phyloP scores from a whole-genome alignment of 1,284 basidiomycete genomes.

The Leccinum griseonigrum region DNA sequence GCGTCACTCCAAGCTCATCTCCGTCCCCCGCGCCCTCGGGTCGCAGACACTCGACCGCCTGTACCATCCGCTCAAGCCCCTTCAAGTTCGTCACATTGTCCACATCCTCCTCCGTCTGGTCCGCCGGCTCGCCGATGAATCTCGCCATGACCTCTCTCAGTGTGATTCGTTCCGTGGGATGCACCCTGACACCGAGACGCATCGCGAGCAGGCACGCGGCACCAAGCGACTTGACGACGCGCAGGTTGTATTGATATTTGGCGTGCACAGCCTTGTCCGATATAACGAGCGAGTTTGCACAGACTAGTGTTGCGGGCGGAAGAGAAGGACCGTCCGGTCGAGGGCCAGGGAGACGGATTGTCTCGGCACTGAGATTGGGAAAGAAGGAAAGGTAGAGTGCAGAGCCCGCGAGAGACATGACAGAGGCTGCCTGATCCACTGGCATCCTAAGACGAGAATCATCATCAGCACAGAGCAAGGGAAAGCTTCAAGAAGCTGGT shows the following conservation, averaged over 20 bases:
- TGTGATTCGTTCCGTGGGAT: conserved; percentile 47
- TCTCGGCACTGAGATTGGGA: conserved; percentile 63
- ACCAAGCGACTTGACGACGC: conserved; percentile 83
- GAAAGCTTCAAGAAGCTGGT: no score
- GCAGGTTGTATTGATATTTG: conserved; percentile 80
- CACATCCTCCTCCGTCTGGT: conserved; percentile 40
- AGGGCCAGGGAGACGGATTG: conserved; percentile 55
- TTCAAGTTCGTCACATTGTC: conserved; percentile 39
- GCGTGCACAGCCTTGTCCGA: conserved; percentile 79
- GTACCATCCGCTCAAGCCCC: conserved; percentile 47
- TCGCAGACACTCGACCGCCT: conserved; percentile 53
- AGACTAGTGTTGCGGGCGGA: conserved; percentile 61
- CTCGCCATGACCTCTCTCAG: conserved; percentile 52
- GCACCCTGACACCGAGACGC: conserved; percentile 47
- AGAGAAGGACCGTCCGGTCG: conserved; percentile 27
- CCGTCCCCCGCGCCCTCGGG: conserved; percentile 33
- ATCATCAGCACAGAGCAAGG: conserved; percentile 1
- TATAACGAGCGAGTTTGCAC: conserved; percentile 83
- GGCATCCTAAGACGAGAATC: conserved; percentile 46
- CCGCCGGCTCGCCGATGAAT: conserved; percentile 42
- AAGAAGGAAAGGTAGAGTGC: conserved; percentile 82
- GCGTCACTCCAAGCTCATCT: conserved; percentile 54
- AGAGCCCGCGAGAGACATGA: conserved; percentile 65
- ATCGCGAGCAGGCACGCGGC: conserved; percentile 71
- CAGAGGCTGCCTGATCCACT: conserved; percentile 76